A percentile compares a stretch with the other conserved stretches of the same genome.
Conservation (phyloP, 2,329 filamentous ascomycete species). For the Acrocalymma vagum region DNA sequence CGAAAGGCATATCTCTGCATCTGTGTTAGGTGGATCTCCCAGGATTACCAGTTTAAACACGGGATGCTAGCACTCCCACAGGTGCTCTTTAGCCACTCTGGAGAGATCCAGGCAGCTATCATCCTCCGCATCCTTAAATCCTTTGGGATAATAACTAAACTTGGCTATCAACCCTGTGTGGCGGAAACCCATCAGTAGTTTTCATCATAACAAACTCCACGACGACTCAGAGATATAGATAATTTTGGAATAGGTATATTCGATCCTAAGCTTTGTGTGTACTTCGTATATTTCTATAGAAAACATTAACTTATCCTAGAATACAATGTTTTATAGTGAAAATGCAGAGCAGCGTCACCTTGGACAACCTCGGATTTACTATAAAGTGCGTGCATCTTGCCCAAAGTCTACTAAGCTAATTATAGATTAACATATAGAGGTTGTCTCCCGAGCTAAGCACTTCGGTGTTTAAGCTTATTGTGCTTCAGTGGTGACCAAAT, state of each 20-base stretch:
- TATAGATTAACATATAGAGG: constrained; percentile 2
- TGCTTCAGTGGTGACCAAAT: constrained; percentile 2
- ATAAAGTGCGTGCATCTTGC: constrained; percentile 1
- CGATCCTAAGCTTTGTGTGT: constrained; percentile 3
- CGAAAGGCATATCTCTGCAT: too few relatives aligned
- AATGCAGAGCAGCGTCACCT: constrained; percentile 3
- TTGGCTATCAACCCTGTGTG: constrained; percentile 4
- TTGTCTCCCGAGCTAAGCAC: constrained; percentile 5
- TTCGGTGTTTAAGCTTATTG: constrained; percentile 2
- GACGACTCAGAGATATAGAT: constrained; percentile 4
- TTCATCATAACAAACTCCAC: constrained; percentile 11
- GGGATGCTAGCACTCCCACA: too few relatives aligned
- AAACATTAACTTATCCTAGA: constrained; percentile 4
- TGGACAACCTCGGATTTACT: constrained; percentile 5
- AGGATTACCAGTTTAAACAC: too few relatives aligned
- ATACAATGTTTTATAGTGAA: constrained; percentile 5
- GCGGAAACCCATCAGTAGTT: constrained; percentile 4
- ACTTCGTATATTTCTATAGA: constrained; percentile 2
- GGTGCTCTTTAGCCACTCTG: too few relatives aligned
- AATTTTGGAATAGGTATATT: constrained; percentile 9
- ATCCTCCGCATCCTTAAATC: too few relatives aligned
- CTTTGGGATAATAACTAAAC: too few relatives aligned
- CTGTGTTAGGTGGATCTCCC: too few relatives aligned
- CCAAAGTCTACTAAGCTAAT: constrained; percentile 2
- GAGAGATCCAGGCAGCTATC: too few relatives aligned